phyloP scores from a whole-genome alignment of 257 asterid species.

The Voacanga thouarsii region DNA sequence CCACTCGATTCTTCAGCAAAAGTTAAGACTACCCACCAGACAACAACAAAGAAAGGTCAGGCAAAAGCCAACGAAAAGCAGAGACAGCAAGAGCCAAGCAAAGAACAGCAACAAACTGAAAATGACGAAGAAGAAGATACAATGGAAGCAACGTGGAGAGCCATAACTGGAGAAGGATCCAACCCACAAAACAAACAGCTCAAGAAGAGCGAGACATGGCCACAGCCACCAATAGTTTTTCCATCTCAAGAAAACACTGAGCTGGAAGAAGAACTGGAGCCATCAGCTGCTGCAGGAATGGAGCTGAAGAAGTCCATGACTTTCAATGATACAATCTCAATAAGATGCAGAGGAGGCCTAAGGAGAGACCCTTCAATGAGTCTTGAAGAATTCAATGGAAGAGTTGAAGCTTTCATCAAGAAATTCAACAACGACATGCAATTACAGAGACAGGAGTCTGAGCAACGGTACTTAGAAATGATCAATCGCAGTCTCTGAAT shows the following conservation, averaged over 20 bases:
- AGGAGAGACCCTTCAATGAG: slow-evolving; percentile 50
- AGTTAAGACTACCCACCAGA: too few relatives aligned
- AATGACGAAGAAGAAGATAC: slow-evolving; percentile 31
- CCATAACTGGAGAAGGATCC: slow-evolving; percentile 38
- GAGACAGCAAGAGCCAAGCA: background rate
- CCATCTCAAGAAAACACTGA: background rate
- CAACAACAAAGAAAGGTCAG: background rate
- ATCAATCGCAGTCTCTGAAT: slow-evolving; percentile 22
- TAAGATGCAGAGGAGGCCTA: slow-evolving; percentile 42
- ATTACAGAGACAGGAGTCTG: slow-evolving; percentile 62
- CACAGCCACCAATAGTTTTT: background rate
- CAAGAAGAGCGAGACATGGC: slow-evolving; percentile 50
- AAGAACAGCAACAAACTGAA: background rate
- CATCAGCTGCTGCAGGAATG: slow-evolving; percentile 29
- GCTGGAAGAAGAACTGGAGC: slow-evolving; percentile 3
- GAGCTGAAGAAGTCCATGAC: slow-evolving; percentile 54
- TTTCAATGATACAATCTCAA: slow-evolving; percentile 47
- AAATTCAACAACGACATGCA: slow-evolving; percentile 46
- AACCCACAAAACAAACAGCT: slow-evolving; percentile 13
- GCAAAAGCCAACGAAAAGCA: background rate
- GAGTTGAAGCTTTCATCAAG: slow-evolving; percentile 54
- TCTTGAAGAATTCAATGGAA: slow-evolving; percentile 46
- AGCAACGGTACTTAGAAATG: slow-evolving; percentile 44
- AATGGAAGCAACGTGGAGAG: slow-evolving; percentile 65
- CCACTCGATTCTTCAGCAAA: background rate